A percentile compares a stretch with the other conserved stretches of the same genome.
Conservation (phyloP, 495 filamentous ascomycete genomes). For the Penicillium malachiteum region DNA sequence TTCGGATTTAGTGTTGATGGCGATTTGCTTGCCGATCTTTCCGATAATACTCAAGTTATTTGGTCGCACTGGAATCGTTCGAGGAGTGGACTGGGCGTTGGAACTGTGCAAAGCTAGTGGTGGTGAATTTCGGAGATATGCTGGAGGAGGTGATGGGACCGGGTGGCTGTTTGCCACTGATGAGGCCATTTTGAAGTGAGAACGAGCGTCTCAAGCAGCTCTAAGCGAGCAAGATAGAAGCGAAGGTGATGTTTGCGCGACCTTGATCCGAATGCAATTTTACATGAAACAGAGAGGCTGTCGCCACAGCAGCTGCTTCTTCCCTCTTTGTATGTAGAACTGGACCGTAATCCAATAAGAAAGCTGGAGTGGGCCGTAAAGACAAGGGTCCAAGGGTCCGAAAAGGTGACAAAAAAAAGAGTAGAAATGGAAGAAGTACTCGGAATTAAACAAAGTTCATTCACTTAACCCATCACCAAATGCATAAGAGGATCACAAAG, state of each 20-base stretch:
- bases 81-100: constrained; percentile 11
- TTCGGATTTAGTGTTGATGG: constrained; percentile 13
- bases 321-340: background rate
- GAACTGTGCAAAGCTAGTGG: constrained; percentile 28
- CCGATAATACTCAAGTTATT: constrained; percentile 24
- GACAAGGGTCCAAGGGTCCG: background rate
- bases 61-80: constrained; percentile 21
- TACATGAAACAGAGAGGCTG: background rate
- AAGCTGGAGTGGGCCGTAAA: background rate
- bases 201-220: background rate
- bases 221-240: too few species aligned
- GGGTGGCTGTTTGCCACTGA: constrained; percentile 31
- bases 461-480: too few species aligned
- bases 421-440: too few species aligned
- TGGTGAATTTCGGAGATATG: constrained; percentile 43
- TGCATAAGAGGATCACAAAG: background rate
- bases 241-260: too few species aligned
- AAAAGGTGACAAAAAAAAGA: too few species aligned
- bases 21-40: constrained; percentile 31
- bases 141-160: constrained; percentile 41
- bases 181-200: constrained; percentile 28
- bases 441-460: too few species aligned
- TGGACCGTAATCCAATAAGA: background rate
- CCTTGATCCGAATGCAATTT: background rate
- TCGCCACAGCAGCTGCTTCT: background rate